Percentiles rank a stretch among this genome's conserved stretches.
phyloP scores from a whole-genome alignment of 306 rosid species.

The Cucurbita pepo region DNA sequence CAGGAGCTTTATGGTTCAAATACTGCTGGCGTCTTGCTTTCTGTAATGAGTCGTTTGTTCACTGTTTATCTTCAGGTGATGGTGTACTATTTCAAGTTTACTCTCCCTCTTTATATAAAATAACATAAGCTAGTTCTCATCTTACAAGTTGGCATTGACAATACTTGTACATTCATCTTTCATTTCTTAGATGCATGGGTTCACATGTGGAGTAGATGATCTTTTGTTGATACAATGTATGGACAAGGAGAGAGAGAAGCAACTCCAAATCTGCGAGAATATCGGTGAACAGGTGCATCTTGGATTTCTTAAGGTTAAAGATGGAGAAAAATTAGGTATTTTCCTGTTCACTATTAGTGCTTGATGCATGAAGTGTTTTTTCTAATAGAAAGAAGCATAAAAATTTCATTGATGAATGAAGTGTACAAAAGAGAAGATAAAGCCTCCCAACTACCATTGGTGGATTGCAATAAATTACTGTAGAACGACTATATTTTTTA shows the following conservation, averaged over 20 bases:
- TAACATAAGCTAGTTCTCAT: neutral
- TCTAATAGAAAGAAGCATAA: neutral
- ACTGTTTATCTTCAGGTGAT: conserved; percentile 72
- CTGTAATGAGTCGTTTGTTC: conserved; percentile 74
- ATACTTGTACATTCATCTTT: neutral
- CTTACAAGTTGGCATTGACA: neutral
- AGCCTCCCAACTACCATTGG: neutral
- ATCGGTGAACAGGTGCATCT: conserved; percentile 69
- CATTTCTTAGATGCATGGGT: conserved; percentile 61
- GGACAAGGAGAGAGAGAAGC: conserved; percentile 52
- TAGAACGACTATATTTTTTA: neutral
- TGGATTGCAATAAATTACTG: neutral
- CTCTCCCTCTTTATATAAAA: neutral
- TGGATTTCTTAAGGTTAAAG: conserved; percentile 44
- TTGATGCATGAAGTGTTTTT: neutral
- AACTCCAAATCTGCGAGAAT: conserved; percentile 61
- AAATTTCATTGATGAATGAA: neutral
- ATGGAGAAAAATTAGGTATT: conserved; percentile 44
- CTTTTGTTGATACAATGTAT: conserved; percentile 45
- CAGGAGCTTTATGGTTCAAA: conserved; percentile 80
- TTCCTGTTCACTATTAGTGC: neutral
- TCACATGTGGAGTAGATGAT: conserved; percentile 92
- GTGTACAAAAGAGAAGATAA: neutral
- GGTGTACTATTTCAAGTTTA: neutral
- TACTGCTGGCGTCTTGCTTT: conserved; percentile 69